These are phyloP conservation scores for Syncephalastrum sp. DNA, from an alignment of 371 early-diverging fungal species.

Conservation along the genomic window DNA sequence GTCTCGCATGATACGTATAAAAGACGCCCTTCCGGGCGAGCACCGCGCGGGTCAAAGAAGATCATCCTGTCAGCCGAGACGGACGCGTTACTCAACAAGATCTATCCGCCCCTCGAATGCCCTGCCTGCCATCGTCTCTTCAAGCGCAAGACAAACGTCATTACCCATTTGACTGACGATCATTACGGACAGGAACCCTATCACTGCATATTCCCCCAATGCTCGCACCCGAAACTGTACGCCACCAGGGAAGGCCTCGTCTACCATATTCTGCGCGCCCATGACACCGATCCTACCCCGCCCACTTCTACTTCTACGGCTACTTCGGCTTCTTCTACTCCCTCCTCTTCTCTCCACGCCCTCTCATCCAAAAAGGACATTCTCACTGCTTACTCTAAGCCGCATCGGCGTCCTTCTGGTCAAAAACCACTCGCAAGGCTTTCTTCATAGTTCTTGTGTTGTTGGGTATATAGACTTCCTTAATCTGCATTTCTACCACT, in stretches of 20 bases:
- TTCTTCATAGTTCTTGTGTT: no score
- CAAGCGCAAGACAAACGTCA: slow-evolving; percentile 46
- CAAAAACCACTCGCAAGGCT: no score
- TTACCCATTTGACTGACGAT: slow-evolving; percentile 39
- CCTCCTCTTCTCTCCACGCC: no score
- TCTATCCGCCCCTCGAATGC: slow-evolving; percentile 44
- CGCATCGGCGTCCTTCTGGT: no score
- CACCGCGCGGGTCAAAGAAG: slow-evolving; percentile 26
- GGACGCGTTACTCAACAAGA: slow-evolving; percentile 27
- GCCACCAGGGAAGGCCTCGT: slow-evolving; percentile 47
- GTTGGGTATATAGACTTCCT: no score
- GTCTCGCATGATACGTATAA: no score
- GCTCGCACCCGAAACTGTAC: slow-evolving; percentile 42
- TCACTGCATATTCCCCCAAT: slow-evolving; percentile 39
- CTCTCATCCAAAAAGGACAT: no score
- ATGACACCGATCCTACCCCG: slow-evolving; percentile 20
- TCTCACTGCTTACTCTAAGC: no score
- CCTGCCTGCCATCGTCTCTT: slow-evolving; percentile 39
- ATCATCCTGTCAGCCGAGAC: slow-evolving; percentile 26
- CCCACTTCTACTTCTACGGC: no score
- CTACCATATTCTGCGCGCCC: slow-evolving; percentile 45
- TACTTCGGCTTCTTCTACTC: no score
- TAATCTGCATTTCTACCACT: no score
- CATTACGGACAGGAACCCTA: slow-evolving; percentile 48
- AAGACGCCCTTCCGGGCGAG: slow-evolving; percentile 4